Percentiles rank a stretch among this genome's conserved stretches.
These are phyloP conservation scores for Cyclocybe aegerita DNA, from an alignment of 768 basidiomycete species.

Conservation along the genomic window DNA sequence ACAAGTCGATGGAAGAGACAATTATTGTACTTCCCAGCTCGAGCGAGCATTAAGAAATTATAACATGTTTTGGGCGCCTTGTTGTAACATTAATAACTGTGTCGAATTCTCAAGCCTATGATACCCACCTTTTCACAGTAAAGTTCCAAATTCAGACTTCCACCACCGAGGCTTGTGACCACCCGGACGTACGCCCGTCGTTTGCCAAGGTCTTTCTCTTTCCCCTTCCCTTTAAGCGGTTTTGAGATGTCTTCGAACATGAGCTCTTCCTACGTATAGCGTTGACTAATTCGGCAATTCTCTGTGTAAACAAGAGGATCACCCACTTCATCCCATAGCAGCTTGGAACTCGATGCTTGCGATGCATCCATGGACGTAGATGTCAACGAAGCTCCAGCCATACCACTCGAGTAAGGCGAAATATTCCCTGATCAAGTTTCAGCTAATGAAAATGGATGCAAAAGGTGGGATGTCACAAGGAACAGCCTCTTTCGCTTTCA, in stretches of 20 bases:
- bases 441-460: not conserved
- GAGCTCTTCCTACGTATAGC: slow-evolving; percentile 69
- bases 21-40: slow-evolving; percentile 86
- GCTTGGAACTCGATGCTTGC: slow-evolving; percentile 62
- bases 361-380: slow-evolving; percentile 86
- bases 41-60: slow-evolving; percentile 94
- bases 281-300: not conserved
- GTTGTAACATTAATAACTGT: not conserved
- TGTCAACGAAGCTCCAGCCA: slow-evolving; percentile 90
- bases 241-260: slow-evolving; percentile 96
- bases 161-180: slow-evolving; percentile 87
- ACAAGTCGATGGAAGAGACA: slow-evolving; percentile 91
- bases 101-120: not conserved
- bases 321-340: slow-evolving; percentile 91
- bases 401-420: slow-evolving; percentile 88
- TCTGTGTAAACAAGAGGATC: not conserved
- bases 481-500: slow-evolving; percentile 53
- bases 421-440: slow-evolving; percentile 63
- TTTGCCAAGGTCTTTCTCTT: slow-evolving; percentile 91
- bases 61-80: slow-evolving; percentile 98
- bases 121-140: slow-evolving; percentile 79
- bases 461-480: slow-evolving; percentile 56
- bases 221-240: slow-evolving; percentile 79
- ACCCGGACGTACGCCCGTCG: slow-evolving; percentile 95
- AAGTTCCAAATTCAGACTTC: slow-evolving; percentile 79